Evolutionary conservation across 129 eudicot species (phyloP).

Genomic region (Flaveria bidentis): DNA sequence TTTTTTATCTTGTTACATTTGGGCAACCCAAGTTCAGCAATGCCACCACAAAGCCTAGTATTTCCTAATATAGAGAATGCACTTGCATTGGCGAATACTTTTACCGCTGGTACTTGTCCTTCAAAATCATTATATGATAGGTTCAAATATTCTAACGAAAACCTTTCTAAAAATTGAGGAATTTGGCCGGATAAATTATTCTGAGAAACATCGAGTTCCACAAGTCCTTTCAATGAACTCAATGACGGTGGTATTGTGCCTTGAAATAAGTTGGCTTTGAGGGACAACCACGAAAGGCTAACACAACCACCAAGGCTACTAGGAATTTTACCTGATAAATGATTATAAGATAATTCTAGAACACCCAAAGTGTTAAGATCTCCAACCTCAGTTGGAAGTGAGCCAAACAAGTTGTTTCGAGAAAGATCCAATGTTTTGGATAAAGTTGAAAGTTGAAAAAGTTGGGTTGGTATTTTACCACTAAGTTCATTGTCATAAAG

Average conservation of each 20-base stretch:
- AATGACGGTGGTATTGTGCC: constrained; percentile 20
- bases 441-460: constrained; percentile 16
- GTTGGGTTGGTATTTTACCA: neutral
- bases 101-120: neutral
- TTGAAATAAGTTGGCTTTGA: constrained; percentile 10
- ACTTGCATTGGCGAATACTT: constrained; percentile 12
- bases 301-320: constrained; percentile 1
- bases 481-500: constrained; percentile 7
- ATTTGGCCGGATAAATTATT: constrained; percentile 16
- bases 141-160: neutral
- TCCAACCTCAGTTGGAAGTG: constrained; percentile 17
- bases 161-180: constrained; percentile 2
- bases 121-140: constrained; percentile 15
- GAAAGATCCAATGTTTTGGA: constrained; percentile 11
- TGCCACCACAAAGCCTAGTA: constrained; percentile 5
- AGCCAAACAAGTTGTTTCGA: constrained; percentile 20
- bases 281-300: neutral
- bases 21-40: constrained; percentile 16
- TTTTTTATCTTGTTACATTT: constrained; percentile 15
- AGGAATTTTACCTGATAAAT: constrained; percentile 19
- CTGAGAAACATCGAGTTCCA: neutral
- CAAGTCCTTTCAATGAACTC: neutral
- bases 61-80: neutral
- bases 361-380: constrained; percentile 6
- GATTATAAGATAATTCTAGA: constrained; percentile 3